These are phyloP conservation scores for Jaapia argillacea DNA, from an alignment of 768 basidiomycete genomes.

Conservation along the genomic window DNA sequence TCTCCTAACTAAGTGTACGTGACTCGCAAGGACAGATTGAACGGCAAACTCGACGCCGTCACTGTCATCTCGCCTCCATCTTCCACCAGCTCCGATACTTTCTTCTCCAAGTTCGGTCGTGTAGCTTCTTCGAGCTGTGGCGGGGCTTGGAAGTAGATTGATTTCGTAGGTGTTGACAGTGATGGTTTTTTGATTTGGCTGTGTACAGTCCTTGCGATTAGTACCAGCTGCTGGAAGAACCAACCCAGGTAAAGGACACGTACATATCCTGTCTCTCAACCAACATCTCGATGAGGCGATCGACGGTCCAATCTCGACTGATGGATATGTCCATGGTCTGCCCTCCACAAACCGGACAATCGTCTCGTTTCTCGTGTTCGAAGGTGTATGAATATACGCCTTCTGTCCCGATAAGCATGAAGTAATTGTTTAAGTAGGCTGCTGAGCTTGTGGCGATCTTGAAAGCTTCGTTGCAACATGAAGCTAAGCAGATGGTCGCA, in stretches of 20 bases:
- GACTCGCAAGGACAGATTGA: conserved; percentile 66
- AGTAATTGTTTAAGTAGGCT: conserved; percentile 93
- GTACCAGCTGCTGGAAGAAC: neutral
- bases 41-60: conserved; percentile 83
- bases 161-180: conserved; percentile 61
- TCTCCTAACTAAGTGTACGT: conserved; percentile 31
- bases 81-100: conserved; percentile 69
- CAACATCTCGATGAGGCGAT: conserved; percentile 80
- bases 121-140: conserved; percentile 85
- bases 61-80: conserved; percentile 77
- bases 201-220: too few relatives aligned
- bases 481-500: conserved; percentile 47
- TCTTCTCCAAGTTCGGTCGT: conserved; percentile 84
- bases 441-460: conserved; percentile 96
- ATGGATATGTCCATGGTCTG: conserved; percentile 71
- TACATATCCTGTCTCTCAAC: conserved; percentile 87
- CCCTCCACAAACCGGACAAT: conserved; percentile 97
- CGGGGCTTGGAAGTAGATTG: conserved; percentile 90
- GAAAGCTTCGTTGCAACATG: conserved; percentile 98
- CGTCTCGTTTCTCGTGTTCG: conserved; percentile 82
- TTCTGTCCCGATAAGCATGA: conserved; percentile 96
- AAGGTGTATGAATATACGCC: conserved; percentile 97
- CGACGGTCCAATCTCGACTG: conserved; percentile 66
- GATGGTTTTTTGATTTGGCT: conserved; percentile 99
- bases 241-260: conserved; percentile 18